These are phyloP conservation scores for Lojkania enalia DNA, from an alignment of 2,329 filamentous ascomycete genomes.

Conservation along the genomic window DNA sequence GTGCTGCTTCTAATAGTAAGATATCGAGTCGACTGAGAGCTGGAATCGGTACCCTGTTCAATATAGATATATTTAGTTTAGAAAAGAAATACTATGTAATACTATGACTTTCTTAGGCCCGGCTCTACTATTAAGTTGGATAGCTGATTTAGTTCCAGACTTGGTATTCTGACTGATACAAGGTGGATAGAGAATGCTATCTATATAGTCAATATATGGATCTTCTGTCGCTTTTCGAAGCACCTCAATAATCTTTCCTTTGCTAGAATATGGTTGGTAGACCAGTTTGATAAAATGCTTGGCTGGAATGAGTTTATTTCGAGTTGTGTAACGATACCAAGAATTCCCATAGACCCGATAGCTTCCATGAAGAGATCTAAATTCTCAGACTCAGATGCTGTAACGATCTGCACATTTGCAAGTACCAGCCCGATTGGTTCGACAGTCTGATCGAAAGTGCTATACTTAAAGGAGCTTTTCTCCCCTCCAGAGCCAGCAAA, in stretches of 20 bases:
- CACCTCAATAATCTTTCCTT: constrained; percentile 48
- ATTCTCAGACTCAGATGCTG: constrained; percentile 58
- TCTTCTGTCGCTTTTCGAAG: constrained; percentile 43
- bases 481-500: constrained; percentile 70
- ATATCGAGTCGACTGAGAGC: too few species aligned
- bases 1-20: too few species aligned
- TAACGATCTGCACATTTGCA: constrained; percentile 60
- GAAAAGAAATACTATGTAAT: too few species aligned
- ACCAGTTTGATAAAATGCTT: constrained; percentile 54
- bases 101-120: too few species aligned
- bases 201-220: constrained; percentile 50
- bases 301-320: constrained; percentile 52
- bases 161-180: too few species aligned
- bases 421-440: constrained; percentile 68
- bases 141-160: too few species aligned
- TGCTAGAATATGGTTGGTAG: constrained; percentile 49
- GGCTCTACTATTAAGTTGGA: too few species aligned
- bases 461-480: constrained; percentile 69
- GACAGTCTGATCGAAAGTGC: constrained; percentile 66
- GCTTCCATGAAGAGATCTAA: constrained; percentile 67
- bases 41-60: too few species aligned
- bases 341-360: constrained; percentile 66
- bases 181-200: constrained; percentile 57
- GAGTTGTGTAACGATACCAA: constrained; percentile 67
- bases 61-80: too few species aligned